A percentile compares a stretch with the other conserved stretches of the same genome.
Evolutionary conservation across 331 rosid genomes (phyloP).

Genomic region (Quercus lobata): DNA sequence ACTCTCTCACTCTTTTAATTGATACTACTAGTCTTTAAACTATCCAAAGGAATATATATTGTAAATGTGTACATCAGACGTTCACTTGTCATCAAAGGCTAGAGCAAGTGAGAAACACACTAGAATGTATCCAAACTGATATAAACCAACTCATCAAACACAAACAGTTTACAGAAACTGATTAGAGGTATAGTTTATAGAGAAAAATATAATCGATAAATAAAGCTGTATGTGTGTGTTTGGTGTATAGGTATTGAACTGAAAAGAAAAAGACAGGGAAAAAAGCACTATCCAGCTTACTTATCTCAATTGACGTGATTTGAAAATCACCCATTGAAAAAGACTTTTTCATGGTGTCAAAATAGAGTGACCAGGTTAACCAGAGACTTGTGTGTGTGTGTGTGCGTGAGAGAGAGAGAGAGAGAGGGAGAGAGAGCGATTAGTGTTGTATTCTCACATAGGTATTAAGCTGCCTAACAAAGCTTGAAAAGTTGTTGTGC

Average conservation of each 20-base stretch:
- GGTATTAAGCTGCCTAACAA: constrained; percentile 80
- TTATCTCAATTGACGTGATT: background rate
- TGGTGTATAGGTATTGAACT: background rate
- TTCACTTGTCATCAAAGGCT: background rate
- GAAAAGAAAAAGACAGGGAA: background rate
- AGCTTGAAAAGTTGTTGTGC: constrained; percentile 88
- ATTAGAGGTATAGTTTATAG: background rate
- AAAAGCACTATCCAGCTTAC: background rate
- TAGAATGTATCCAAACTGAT: background rate
- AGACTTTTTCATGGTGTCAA: background rate
- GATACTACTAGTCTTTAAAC: background rate
- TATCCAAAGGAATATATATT: background rate
- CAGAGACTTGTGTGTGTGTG: background rate
- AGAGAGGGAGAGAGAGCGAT: constrained; percentile 9
- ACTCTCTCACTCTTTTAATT: too few species aligned
- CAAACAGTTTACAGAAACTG: background rate
- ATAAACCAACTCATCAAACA: background rate
- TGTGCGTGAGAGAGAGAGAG: background rate
- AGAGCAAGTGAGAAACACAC: background rate
- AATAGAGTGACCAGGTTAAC: background rate
- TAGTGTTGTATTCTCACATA: constrained; percentile 36
- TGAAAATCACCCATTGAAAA: background rate
- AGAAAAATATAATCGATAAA: background rate
- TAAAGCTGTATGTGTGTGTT: background rate
- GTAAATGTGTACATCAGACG: background rate